These are phyloP conservation scores for Puccinia triticina DNA, from an alignment of 1,284 basidiomycete species.

Conservation along the genomic window DNA sequence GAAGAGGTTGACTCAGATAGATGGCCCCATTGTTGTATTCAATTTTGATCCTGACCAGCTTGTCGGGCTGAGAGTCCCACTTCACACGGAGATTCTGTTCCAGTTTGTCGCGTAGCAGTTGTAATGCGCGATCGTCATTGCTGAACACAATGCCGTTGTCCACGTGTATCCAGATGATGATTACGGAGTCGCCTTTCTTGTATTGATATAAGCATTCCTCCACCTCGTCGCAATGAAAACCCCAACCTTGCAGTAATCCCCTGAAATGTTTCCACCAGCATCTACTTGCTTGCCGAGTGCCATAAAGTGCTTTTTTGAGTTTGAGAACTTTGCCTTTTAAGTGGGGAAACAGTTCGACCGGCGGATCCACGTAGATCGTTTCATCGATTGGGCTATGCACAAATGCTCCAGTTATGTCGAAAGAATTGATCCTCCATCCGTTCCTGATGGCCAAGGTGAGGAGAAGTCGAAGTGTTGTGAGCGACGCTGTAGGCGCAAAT, in stretches of 20 bases:
- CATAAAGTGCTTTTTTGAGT: too few species aligned
- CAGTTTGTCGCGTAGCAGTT: background rate
- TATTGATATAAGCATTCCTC: slow-evolving; percentile 1
- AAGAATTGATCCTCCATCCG: background rate
- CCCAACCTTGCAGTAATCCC: too few species aligned
- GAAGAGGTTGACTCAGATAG: background rate
- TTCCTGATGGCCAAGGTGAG: background rate
- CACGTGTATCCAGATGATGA: slow-evolving; percentile 19
- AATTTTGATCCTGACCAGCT: background rate
- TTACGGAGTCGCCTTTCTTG: background rate
- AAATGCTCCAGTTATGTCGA: slow-evolving; percentile 9
- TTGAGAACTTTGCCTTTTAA: too few species aligned
- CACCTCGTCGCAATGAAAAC: too few species aligned
- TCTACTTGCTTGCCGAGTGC: too few species aligned
- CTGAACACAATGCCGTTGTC: slow-evolving; percentile 18
- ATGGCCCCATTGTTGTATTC: background rate
- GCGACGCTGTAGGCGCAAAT: background rate
- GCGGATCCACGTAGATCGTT: background rate
- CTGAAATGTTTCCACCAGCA: too few species aligned
- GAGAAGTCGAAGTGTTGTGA: background rate
- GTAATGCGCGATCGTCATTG: background rate
- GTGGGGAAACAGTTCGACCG: too few species aligned
- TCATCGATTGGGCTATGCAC: slow-evolving; percentile 5
- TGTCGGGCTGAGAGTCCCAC: background rate
- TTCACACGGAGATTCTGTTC: background rate